A percentile compares a stretch with the other conserved stretches of the same genome.
Evolutionary conservation across 768 basidiomycete genomes (phyloP).

Genomic region (Macrolepiota fuliginosa): DNA sequence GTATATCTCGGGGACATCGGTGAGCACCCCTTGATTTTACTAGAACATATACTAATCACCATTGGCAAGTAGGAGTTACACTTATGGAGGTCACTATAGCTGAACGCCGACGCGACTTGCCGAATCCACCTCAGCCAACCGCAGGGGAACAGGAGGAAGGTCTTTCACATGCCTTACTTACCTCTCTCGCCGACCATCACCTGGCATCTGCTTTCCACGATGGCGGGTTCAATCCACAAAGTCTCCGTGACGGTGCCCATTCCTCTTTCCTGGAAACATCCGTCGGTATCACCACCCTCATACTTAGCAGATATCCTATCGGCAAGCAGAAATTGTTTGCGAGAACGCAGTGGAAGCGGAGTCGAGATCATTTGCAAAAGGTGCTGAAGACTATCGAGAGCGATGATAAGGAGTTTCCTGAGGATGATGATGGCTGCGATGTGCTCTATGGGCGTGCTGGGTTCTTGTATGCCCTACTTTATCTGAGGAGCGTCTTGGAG

Average conservation of each 20-base stretch:
- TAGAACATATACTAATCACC: not conserved
- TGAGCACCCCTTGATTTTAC: conserved; percentile 2
- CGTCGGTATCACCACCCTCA: conserved; percentile 35
- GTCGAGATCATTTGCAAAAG: conserved; percentile 3
- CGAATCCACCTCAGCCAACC: not conserved
- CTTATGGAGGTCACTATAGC: conserved; percentile 26
- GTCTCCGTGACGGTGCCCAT: conserved; percentile 14
- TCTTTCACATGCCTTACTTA: conserved; percentile 17
- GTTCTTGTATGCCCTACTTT: conserved; percentile 49
- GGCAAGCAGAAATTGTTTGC: not conserved
- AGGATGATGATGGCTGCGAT: conserved; percentile 49
- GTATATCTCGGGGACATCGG: conserved; percentile 27
- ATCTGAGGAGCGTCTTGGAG: conserved; percentile 31
- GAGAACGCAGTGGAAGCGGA: not conserved
- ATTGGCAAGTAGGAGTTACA: conserved; percentile 24
- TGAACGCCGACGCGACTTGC: not conserved
- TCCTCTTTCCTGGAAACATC: conserved; percentile 40
- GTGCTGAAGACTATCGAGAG: conserved; percentile 6
- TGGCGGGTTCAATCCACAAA: conserved; percentile 9
- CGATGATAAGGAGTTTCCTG: conserved; percentile 10
- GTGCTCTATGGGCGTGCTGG: conserved; percentile 60
- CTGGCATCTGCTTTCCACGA: conserved; percentile 20
- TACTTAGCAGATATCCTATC: conserved; percentile 25
- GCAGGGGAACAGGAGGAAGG: not conserved
- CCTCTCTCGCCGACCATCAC: conserved; percentile 19